phyloP scores from a whole-genome alignment of 345 rosid species.

The Eucalyptus erythrocorys region DNA sequence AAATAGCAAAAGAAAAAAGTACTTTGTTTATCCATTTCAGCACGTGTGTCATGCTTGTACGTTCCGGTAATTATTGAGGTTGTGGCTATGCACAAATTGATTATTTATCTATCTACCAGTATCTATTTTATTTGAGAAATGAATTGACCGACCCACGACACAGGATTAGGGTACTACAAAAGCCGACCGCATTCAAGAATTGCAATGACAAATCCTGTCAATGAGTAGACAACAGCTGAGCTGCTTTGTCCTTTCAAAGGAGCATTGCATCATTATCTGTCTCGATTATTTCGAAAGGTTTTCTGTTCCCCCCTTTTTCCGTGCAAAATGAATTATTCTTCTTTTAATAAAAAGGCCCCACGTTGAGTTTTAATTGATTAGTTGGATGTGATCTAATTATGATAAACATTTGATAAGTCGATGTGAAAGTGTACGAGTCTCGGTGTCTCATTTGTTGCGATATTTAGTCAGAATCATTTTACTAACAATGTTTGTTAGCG shows the following conservation, averaged over 20 bases:
- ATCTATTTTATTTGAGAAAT: neutral
- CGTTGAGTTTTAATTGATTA: neutral
- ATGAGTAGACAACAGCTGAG: neutral
- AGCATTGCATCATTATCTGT: neutral
- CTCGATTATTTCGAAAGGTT: neutral
- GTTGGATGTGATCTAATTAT: neutral
- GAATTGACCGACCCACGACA: neutral
- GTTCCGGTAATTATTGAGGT: neutral
- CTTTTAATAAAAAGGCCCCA: neutral
- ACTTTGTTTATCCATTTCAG: neutral
- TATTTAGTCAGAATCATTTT: neutral
- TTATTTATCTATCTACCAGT: neutral
- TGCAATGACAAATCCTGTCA: neutral
- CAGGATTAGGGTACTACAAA: neutral
- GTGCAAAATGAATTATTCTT: neutral
- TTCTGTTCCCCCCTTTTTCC: neutral
- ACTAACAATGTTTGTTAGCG: neutral
- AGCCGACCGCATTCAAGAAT: neutral
- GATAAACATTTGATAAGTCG: neutral
- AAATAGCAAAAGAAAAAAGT: neutral
- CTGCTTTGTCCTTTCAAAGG: neutral
- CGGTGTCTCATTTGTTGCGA: neutral
- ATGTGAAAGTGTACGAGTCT: neutral
- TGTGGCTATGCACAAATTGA: neutral
- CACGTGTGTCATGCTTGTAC: neutral